Evolutionary conservation across 2,329 filamentous ascomycete genomes (phyloP).

Genomic region (Fusarium concolor): DNA sequence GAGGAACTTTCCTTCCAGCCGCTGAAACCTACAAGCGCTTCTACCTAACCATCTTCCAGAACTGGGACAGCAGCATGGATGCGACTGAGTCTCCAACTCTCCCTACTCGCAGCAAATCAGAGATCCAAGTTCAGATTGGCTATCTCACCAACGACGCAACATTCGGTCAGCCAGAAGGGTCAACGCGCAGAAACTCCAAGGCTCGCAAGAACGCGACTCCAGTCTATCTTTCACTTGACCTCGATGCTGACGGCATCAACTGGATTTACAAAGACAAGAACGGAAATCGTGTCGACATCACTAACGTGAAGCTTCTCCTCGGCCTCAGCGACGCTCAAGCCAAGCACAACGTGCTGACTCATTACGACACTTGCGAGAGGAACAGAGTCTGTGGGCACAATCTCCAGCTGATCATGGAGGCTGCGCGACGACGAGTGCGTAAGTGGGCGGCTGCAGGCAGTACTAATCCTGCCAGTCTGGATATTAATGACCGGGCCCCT

Average conservation of each 20-base stretch:
- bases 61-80: neutral
- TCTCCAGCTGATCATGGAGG: conserved; percentile 3
- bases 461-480: neutral
- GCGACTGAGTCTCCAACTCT: neutral
- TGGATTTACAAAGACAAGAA: conserved; percentile 11
- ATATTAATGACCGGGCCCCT: neutral
- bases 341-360: neutral
- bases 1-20: neutral
- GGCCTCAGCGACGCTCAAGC: neutral
- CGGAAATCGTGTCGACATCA: neutral
- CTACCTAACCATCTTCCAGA: neutral
- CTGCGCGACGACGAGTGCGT: conserved; percentile 9
- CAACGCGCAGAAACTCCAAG: neutral
- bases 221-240: conserved; percentile 2
- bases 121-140: neutral
- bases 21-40: neutral
- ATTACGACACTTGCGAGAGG: conserved; percentile 3
- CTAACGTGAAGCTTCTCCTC: neutral
- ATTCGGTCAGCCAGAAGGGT: neutral
- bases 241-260: conserved; percentile 1
- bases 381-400: conserved; percentile 3
- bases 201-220: conserved; percentile 1
- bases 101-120: neutral
- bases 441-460: conserved; percentile 6
- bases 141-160: neutral